Evolutionary conservation across 108 stramenopile species (phyloP).

Genomic region (Asterionellopsis glacialis): DNA sequence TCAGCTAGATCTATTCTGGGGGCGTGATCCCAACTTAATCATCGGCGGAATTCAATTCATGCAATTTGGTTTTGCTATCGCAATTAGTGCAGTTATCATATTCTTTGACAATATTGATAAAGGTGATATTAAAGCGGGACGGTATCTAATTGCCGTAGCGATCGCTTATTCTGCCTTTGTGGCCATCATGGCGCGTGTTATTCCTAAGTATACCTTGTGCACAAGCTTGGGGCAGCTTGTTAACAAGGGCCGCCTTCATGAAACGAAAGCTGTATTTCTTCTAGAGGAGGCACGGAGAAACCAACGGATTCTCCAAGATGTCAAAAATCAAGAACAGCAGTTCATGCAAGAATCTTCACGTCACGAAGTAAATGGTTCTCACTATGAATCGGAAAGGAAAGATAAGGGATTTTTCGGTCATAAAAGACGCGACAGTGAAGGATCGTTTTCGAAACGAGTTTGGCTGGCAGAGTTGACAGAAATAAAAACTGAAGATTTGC

Average conservation of each 20-base stretch:
- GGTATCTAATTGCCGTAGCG: conserved; percentile 27
- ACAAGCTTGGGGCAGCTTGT: conserved; percentile 81
- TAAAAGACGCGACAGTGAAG: too few species aligned
- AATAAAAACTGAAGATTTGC: background rate
- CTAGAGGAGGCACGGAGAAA: conserved; percentile 44
- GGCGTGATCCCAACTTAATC: conserved; percentile 57
- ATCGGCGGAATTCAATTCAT: conserved; percentile 71
- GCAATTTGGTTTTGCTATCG: conserved; percentile 88
- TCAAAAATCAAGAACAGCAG: too few species aligned
- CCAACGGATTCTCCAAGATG: conserved; percentile 4
- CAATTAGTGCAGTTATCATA: conserved; percentile 60
- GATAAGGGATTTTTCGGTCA: too few species aligned
- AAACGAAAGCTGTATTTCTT: conserved; percentile 37
- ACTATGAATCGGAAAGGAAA: too few species aligned
- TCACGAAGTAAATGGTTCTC: too few species aligned
- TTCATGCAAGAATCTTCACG: too few species aligned
- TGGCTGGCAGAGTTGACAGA: too few species aligned
- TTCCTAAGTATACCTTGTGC: conserved; percentile 83
- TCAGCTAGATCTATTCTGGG: conserved; percentile 76
- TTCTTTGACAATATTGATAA: conserved; percentile 37
- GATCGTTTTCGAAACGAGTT: too few species aligned
- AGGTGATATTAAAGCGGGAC: conserved; percentile 10
- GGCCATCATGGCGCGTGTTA: conserved; percentile 38
- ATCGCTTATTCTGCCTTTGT: conserved; percentile 60
- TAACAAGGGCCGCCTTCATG: conserved; percentile 42